phyloP scores from a whole-genome alignment of 352 stramenopile genomes.

The Phytophthora sp. region DNA sequence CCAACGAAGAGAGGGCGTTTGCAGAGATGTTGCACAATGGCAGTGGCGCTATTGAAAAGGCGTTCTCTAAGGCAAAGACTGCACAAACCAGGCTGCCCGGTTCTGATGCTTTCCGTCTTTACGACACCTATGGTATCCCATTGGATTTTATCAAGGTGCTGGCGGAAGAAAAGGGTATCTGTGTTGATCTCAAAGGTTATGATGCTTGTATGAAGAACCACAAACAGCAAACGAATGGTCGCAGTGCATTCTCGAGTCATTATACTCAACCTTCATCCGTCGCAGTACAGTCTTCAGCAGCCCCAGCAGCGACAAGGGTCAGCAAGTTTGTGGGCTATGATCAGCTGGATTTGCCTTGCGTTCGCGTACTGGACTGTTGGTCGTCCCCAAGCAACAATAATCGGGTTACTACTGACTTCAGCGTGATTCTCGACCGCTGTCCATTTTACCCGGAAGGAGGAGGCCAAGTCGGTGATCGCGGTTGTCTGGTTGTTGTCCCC shows the following conservation, averaged over 20 bases:
- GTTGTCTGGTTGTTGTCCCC: slow-evolving; percentile 37
- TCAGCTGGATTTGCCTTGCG: slow-evolving; percentile 40
- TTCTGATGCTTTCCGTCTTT: slow-evolving; percentile 68
- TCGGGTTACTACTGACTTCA: slow-evolving; percentile 29
- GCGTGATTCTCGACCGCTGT: slow-evolving; percentile 57
- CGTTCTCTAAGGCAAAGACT: slow-evolving; percentile 39
- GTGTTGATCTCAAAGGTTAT: slow-evolving; percentile 66
- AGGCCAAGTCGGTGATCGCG: slow-evolving; percentile 78
- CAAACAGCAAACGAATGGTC: slow-evolving; percentile 54
- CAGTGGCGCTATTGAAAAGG: slow-evolving; percentile 65
- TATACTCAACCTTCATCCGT: slow-evolving; percentile 21
- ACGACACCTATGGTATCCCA: slow-evolving; percentile 81
- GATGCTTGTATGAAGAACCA: slow-evolving; percentile 53
- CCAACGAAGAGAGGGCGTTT: slow-evolving; percentile 78
- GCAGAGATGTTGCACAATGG: slow-evolving; percentile 74
- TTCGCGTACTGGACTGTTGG: slow-evolving; percentile 50
- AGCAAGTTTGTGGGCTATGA: slow-evolving; percentile 75
- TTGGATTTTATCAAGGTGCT: slow-evolving; percentile 79
- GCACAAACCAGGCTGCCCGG: slow-evolving; percentile 43
- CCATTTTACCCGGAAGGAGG: slow-evolving; percentile 84
- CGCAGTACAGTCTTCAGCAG: slow-evolving; percentile 8
- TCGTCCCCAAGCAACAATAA: slow-evolving; percentile 11
- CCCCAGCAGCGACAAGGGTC: neutral
- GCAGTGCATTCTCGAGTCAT: slow-evolving; percentile 46
- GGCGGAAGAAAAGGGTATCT: slow-evolving; percentile 60